Base-by-base conservation (phyloP, 495 filamentous ascomycete species). In the Aspergillus heteromorphus region DNA sequence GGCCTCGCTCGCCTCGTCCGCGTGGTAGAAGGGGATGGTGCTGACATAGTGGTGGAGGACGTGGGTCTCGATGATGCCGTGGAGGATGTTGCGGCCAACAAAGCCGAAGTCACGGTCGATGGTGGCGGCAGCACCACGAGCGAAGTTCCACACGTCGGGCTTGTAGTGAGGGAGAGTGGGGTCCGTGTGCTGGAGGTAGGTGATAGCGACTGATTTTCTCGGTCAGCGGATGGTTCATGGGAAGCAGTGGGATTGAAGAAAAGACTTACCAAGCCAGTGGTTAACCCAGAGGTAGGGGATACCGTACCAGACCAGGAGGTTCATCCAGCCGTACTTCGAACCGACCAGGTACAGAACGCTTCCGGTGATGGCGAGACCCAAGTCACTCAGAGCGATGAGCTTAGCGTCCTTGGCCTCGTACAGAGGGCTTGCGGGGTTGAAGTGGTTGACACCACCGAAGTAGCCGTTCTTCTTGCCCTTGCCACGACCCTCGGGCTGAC, bases 231-330 rank as follows among this genome's bases (percentile, higher is more conserved):
- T 31, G 1, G 17, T 48, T 23, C 17, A 45, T 2, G 29, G 21
- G 16, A 8, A n/a, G 14, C 17, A 3, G 43, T 42, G 6, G 27
- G 34, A 31, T 49, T 43, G 45, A 47, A 40, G 17, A 47, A 47
- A 40, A 27, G 54, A 66, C 76, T 73, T 73, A 81, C 78, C 78
- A 45, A 81, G 78, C 79, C 93, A 98, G 83, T 97, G 92, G 82
- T 98, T 95, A 20, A 97, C 93, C 92, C 92, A 97, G 58, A 97
- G 76, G 70, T 97, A 98, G 9, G 93, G 93, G 53, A 95, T 64
- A 65, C 88, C 83, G 71, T 97, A 98, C 92, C 93, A 97, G 40
- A 98, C 86, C 23, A 87, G 72, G 63, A 97, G 74, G 73, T 95
- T 96, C 58, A 78, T 64, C 81, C 84, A 92, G 65, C 95, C 92